Percentiles rank a stretch among this genome's conserved stretches.
Conservation (phyloP, 345 rosid genomes). For the Excoecaria agallocha region DNA sequence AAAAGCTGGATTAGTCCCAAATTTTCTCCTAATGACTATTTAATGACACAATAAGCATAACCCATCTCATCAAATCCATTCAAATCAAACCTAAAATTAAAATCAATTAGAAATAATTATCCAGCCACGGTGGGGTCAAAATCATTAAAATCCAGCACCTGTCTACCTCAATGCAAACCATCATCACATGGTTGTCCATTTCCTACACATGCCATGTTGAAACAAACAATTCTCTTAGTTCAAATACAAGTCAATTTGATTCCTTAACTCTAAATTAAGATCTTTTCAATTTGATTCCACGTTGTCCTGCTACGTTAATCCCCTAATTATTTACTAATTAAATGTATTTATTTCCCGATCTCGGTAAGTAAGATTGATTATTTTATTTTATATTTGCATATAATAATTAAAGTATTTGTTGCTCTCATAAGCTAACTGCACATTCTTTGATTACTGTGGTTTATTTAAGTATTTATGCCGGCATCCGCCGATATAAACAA, state of each 20-base stretch:
- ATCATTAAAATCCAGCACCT: constrained; percentile 16
- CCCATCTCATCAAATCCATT: too few species aligned
- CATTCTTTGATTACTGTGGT: constrained; percentile 24
- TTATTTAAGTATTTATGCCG: constrained; percentile 31
- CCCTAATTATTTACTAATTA: constrained; percentile 17
- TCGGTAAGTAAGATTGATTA: constrained; percentile 7
- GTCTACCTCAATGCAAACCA: constrained; percentile 25
- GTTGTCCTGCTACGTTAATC: constrained; percentile 31
- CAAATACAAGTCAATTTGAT: constrained; percentile 39
- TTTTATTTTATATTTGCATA: not conserved
- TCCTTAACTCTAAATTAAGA: constrained; percentile 33
- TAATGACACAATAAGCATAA: too few species aligned
- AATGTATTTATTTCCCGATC: constrained; percentile 13
- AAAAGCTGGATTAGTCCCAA: too few species aligned
- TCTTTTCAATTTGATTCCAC: constrained; percentile 23
- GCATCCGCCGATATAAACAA: constrained; percentile 26
- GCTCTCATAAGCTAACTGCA: not conserved
- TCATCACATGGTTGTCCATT: constrained; percentile 29
- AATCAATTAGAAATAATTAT: not conserved
- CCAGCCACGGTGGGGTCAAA: constrained; percentile 20
- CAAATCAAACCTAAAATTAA: too few species aligned
- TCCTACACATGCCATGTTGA: constrained; percentile 18
- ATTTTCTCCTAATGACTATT: too few species aligned
- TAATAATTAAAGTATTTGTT: not conserved
- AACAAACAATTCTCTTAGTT: constrained; percentile 19